Conservation (phyloP, 108 stramenopile species). For the Cylindrotheca fusiformis region DNA sequence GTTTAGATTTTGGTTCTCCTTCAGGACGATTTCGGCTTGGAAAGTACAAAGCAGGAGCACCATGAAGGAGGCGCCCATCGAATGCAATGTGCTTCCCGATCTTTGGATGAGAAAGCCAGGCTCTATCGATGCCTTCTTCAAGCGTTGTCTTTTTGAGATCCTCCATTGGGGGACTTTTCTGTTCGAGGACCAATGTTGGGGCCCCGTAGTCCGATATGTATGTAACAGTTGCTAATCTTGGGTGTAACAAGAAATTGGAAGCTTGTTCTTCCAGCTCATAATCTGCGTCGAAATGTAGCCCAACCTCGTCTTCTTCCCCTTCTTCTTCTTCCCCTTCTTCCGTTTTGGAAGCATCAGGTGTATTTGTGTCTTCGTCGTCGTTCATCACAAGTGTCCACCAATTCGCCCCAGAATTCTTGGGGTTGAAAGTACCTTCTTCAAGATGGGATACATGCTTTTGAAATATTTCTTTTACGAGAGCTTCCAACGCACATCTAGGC, state of each 20-base stretch:
- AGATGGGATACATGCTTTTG: constrained; percentile 59
- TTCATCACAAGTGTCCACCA: constrained; percentile 94
- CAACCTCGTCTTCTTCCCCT: constrained; percentile 73
- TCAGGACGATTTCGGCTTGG: constrained; percentile 29
- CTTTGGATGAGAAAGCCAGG: constrained; percentile 73
- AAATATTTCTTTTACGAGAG: constrained; percentile 72
- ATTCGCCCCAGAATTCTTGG: constrained; percentile 79
- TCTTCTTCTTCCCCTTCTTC: constrained; percentile 41
- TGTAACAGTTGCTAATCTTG: constrained; percentile 85
- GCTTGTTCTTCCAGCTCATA: constrained; percentile 86
- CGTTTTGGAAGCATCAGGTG: constrained; percentile 4
- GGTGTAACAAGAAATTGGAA: constrained; percentile 61
- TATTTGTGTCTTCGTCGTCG: constrained; percentile 18
- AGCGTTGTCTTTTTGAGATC: constrained; percentile 58
- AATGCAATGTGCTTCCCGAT: constrained; percentile 87
- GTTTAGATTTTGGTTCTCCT: constrained; percentile 20
- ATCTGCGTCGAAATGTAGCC: constrained; percentile 90
- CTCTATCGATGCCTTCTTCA: constrained; percentile 58
- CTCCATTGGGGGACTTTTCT: constrained; percentile 50
- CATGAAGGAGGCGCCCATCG: constrained; percentile 88
- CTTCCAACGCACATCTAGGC: constrained; percentile 84
- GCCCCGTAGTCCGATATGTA: constrained; percentile 83
- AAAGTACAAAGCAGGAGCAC: constrained; percentile 82
- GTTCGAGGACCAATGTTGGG: constrained; percentile 77
- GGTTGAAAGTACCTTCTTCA: constrained; percentile 52